Evolutionary conservation across 768 basidiomycete genomes (phyloP).

Genomic region (Tylopilus balloui): DNA sequence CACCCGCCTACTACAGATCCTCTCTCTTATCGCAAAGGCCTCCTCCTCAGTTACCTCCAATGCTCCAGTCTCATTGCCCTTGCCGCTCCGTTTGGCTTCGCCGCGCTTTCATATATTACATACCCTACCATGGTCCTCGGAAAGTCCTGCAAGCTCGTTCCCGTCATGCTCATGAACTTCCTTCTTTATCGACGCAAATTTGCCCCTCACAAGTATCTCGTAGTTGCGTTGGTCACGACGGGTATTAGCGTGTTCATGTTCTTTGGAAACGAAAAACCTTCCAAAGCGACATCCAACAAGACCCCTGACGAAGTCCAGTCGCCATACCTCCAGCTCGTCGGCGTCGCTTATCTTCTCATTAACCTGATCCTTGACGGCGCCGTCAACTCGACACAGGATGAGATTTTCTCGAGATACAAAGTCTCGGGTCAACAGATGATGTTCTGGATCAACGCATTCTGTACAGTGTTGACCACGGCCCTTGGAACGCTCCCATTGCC

Average conservation of each 20-base stretch:
- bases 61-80: conserved; percentile 84
- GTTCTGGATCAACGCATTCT: conserved; percentile 94
- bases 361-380: conserved; percentile 92
- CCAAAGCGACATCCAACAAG: conserved; percentile 35
- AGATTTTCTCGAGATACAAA: conserved; percentile 79
- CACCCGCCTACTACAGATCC: conserved; percentile 26
- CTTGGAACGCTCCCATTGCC: conserved; percentile 75
- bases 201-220: conserved; percentile 91
- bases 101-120: conserved; percentile 90
- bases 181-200: conserved; percentile 90
- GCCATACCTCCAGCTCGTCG: conserved; percentile 60
- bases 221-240: conserved; percentile 86
- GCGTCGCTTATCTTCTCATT: conserved; percentile 69
- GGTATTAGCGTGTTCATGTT: conserved; percentile 96
- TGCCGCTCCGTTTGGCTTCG: conserved; percentile 95
- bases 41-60: conserved; percentile 76
- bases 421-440: conserved; percentile 96
- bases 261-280: conserved; percentile 57
- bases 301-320: conserved; percentile 25
- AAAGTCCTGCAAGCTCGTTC: conserved; percentile 98
- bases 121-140: conserved; percentile 99
- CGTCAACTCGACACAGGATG: conserved; percentile 94
- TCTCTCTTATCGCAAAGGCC: conserved; percentile 38
- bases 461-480: conserved; percentile 64
- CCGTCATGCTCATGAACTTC: conserved; percentile 97